Percentiles rank a stretch among this genome's conserved stretches.
phyloP scores from a whole-genome alignment of 208 protist species.

The Crithidia brevicula region DNA sequence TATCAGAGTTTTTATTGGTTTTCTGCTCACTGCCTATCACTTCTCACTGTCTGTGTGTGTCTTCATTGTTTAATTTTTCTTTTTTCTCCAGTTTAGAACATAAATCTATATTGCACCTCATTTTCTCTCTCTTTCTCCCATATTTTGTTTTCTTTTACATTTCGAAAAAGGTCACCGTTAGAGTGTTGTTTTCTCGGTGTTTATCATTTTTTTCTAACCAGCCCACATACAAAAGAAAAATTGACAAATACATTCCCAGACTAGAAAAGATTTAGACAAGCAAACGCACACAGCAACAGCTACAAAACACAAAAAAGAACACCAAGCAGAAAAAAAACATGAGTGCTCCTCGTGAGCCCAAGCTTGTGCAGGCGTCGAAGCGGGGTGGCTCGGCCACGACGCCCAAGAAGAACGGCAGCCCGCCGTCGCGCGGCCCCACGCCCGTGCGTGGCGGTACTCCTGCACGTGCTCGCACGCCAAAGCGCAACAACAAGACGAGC shows the following conservation, averaged over 20 bases:
- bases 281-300: too few species aligned
- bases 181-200: background rate
- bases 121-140: background rate
- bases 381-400: background rate
- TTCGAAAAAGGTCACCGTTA: background rate
- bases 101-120: background rate
- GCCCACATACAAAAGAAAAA: too few species aligned
- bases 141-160: background rate
- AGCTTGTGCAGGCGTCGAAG: constrained; percentile 54
- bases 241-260: too few species aligned
- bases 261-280: too few species aligned
- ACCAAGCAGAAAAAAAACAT: constrained; percentile 20
- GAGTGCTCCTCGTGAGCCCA: constrained; percentile 49
- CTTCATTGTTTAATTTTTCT: background rate
- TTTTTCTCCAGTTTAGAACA: constrained; percentile 10
- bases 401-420: background rate
- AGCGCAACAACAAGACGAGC: background rate
- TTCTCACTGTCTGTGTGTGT: background rate
- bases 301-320: background rate
- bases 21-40: too few species aligned
- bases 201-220: background rate
- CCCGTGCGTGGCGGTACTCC: constrained; percentile 14
- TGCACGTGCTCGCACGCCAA: constrained; percentile 15
- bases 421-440: constrained; percentile 5
- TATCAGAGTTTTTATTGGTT: too few species aligned